Evolutionary conservation across 176 grass and related monocot species (phyloP).

Genomic region (Triticum monococcum): DNA sequence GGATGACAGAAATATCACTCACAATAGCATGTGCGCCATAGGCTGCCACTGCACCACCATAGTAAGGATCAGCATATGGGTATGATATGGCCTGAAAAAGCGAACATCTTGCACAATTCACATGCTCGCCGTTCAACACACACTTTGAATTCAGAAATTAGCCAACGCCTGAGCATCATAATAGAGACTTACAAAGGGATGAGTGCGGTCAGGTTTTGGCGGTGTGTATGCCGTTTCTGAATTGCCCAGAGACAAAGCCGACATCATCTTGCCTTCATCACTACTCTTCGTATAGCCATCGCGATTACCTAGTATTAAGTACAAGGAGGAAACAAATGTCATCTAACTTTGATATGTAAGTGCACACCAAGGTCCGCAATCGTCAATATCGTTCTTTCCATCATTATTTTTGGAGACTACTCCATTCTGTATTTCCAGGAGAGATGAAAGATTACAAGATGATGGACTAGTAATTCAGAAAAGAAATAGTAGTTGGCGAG

Average conservation of each 20-base stretch:
- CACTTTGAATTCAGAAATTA: slow-evolving; percentile 14
- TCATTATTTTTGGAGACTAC: not conserved
- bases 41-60: slow-evolving; percentile 50
- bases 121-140: slow-evolving; percentile 12
- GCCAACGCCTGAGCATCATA: not conserved
- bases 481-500: not conserved
- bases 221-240: slow-evolving; percentile 48
- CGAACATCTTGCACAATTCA: slow-evolving; percentile 31
- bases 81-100: slow-evolving; percentile 73
- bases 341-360: not conserved
- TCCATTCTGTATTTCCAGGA: not conserved
- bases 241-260: slow-evolving; percentile 66
- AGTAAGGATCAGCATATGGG: slow-evolving; percentile 75
- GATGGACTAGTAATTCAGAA: slow-evolving; percentile 16
- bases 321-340: slow-evolving; percentile 28
- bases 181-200: slow-evolving; percentile 60
- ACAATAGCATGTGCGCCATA: slow-evolving; percentile 70
- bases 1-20: slow-evolving; percentile 32
- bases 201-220: slow-evolving; percentile 57
- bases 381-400: not conserved
- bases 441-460: slow-evolving; percentile 1
- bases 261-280: slow-evolving; percentile 68
- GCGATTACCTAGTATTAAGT: slow-evolving; percentile 44
- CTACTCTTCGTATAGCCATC: slow-evolving; percentile 44
- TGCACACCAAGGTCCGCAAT: not conserved